Conservation (phyloP, 495 filamentous ascomycete species). For the Viridothelium virens region DNA sequence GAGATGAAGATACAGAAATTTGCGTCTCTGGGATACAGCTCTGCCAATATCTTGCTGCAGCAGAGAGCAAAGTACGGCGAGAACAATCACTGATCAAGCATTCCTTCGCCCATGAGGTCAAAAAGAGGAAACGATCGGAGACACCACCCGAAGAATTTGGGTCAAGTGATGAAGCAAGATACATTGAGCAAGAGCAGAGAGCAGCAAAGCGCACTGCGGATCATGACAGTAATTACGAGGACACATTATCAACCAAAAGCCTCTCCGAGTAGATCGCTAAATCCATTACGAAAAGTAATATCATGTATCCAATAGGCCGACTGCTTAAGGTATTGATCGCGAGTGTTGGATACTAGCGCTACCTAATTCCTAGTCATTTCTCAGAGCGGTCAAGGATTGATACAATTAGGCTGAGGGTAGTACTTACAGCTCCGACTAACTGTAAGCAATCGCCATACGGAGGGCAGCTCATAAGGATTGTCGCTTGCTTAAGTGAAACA, state of each 20-base stretch:
- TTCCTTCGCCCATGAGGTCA: constrained; percentile 1
- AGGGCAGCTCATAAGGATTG: too few species aligned
- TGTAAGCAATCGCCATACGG: too few species aligned
- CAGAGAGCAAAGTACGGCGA: neutral
- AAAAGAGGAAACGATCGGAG: constrained; percentile 15
- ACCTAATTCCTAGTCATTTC: too few species aligned
- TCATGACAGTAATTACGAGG: constrained; percentile 14
- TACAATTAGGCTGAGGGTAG: too few species aligned
- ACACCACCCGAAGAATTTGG: constrained; percentile 14
- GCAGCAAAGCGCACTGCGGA: constrained; percentile 15
- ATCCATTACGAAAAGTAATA: neutral
- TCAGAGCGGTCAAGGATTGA: too few species aligned
- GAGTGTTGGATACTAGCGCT: too few species aligned
- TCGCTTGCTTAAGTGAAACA: too few species aligned
- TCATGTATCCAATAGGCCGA: neutral
- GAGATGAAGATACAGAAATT: constrained; percentile 18
- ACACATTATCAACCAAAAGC: constrained; percentile 12
- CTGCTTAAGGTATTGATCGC: too few species aligned
- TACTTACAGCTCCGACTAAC: too few species aligned
- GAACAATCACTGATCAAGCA: neutral
- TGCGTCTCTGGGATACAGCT: constrained; percentile 16
- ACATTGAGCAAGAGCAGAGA: constrained; percentile 17
- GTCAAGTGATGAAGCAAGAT: constrained; percentile 15
- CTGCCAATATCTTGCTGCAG: constrained; percentile 8
- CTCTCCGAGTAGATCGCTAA: constrained; percentile 6